Conservation (phyloP, 768 basidiomycete genomes). For the Suillus subluteus region DNA sequence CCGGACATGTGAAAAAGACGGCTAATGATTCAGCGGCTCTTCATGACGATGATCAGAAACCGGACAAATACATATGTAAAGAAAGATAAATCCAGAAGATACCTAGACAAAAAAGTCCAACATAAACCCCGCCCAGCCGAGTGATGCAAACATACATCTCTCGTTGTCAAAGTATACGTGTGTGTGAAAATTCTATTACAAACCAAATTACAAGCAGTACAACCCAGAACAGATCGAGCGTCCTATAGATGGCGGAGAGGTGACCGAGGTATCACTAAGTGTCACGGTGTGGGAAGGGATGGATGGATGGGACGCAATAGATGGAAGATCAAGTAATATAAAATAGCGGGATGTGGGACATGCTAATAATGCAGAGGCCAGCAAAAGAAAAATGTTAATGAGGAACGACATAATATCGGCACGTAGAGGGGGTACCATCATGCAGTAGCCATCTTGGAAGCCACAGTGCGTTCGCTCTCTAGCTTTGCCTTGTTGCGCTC, state of each 20-base stretch:
- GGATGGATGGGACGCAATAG: slow-evolving; percentile 2
- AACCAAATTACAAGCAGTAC: slow-evolving; percentile 7
- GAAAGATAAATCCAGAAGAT: slow-evolving; percentile 1
- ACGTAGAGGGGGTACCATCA: slow-evolving; percentile 34
- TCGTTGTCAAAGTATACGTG: slow-evolving; percentile 5
- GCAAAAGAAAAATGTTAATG: slow-evolving; percentile 2
- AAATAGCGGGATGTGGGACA: slow-evolving; percentile 1
- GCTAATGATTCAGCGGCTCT: neutral
- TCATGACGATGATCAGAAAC: slow-evolving; percentile 1
- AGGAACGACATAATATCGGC: neutral
- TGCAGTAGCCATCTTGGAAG: slow-evolving; percentile 84
- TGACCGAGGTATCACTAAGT: slow-evolving; percentile 8
- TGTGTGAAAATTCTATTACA: slow-evolving; percentile 8
- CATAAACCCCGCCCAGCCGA: neutral
- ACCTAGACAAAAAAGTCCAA: neutral
- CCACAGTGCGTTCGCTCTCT: slow-evolving; percentile 86
- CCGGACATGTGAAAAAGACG: neutral
- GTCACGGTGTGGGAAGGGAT: slow-evolving; percentile 1
- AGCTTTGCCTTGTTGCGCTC: slow-evolving; percentile 86
- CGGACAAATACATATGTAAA: slow-evolving; percentile 3
- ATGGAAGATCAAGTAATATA: slow-evolving; percentile 9
- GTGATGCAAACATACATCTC: neutral
- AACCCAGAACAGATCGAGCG: neutral
- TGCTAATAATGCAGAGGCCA: slow-evolving; percentile 8
- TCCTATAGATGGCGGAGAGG: slow-evolving; percentile 3